A percentile compares a stretch with the other conserved stretches of the same genome.
Evolutionary conservation across 257 asterid genomes (phyloP).

Genomic region (Nyctanthes arbortristis): DNA sequence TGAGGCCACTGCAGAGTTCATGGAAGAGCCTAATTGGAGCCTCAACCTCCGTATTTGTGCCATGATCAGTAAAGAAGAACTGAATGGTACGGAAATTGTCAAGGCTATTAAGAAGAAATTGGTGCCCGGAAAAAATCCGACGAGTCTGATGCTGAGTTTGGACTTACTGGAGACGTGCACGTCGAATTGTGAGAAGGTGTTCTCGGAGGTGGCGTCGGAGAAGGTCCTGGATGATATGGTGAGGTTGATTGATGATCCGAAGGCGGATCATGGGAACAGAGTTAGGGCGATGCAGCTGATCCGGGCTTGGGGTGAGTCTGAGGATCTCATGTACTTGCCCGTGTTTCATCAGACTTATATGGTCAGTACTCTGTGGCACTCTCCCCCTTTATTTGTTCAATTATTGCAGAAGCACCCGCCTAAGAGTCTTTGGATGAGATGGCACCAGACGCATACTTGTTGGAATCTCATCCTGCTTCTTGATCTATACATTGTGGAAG

Average conservation of each 20-base stretch:
- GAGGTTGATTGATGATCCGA: constrained; percentile 76
- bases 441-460: no score
- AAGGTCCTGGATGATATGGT: constrained; percentile 88
- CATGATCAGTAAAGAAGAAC: constrained; percentile 66
- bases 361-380: constrained; percentile 48
- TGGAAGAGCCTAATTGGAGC: constrained; percentile 86
- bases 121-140: constrained; percentile 44
- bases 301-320: constrained; percentile 87
- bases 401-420: neutral
- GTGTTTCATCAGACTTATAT: constrained; percentile 76
- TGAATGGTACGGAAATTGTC: constrained; percentile 73
- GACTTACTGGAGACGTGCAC: constrained; percentile 85
- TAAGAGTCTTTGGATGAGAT: no score
- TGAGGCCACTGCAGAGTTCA: constrained; percentile 74
- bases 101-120: constrained; percentile 77
- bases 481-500: neutral
- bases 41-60: constrained; percentile 90
- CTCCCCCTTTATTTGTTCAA: neutral
- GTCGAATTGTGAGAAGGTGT: constrained; percentile 89
- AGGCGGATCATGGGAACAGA: constrained; percentile 60
- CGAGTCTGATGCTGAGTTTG: constrained; percentile 51
- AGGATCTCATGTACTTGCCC: constrained; percentile 82
- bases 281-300: constrained; percentile 80
- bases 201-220: constrained; percentile 90
- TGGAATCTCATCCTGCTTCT: no score